Percentiles rank a stretch among this genome's conserved stretches.
These are phyloP conservation scores for Paramecium primaurelia DNA, from an alignment of 73 alveolate species.

Conservation along the genomic window DNA sequence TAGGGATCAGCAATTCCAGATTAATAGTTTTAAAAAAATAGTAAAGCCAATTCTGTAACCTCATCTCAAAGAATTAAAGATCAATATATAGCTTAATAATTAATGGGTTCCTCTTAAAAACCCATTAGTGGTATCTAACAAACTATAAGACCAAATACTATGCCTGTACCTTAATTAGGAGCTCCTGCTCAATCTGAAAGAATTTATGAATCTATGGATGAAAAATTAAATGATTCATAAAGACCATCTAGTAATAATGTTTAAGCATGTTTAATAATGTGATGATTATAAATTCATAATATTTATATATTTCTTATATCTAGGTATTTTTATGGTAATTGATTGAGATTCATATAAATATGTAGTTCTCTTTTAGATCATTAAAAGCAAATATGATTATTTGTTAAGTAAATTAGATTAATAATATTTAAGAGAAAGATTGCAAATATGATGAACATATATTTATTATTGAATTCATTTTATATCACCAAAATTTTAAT, in stretches of 20 bases:
- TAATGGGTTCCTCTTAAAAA: background rate
- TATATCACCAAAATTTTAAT: background rate
- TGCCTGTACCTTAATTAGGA: background rate
- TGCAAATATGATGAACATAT: background rate
- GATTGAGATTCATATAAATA: background rate
- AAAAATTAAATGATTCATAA: background rate
- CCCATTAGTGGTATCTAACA: background rate
- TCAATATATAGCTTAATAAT: background rate
- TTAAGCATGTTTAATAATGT: background rate
- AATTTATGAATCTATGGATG: background rate
- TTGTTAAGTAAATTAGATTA: too few relatives aligned
- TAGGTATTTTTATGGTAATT: background rate
- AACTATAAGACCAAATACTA: background rate
- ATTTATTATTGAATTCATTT: background rate
- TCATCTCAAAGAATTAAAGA: background rate
- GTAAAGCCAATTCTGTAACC: background rate
- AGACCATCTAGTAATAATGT: background rate
- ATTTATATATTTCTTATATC: background rate
- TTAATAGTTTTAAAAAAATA: background rate
- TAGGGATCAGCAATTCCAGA: background rate
- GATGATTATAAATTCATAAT: background rate
- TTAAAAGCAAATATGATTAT: too few relatives aligned
- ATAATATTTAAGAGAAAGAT: background rate
- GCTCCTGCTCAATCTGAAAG: slow-evolving; percentile 7
- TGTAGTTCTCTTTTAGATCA: background rate